Evolutionary conservation across 257 asterid species (phyloP).

Genomic region (Gentiana macrophylla): DNA sequence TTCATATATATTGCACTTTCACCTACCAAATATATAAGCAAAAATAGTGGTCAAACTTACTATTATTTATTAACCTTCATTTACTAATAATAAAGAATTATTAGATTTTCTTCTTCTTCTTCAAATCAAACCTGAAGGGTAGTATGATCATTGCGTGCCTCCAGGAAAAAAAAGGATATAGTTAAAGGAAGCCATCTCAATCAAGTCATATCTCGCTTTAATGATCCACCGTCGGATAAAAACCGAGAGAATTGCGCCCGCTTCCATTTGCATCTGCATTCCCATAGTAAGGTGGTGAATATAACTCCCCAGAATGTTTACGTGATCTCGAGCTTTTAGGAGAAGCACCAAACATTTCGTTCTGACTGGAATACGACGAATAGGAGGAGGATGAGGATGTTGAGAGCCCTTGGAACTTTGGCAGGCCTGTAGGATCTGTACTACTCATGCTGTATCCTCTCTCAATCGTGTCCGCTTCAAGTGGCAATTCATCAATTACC

Average conservation of each 20-base stretch:
- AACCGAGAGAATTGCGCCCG: constrained; percentile 35
- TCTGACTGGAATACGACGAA: constrained; percentile 18
- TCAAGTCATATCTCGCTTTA: too few species aligned
- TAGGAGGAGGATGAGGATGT: constrained; percentile 44
- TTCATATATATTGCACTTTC: too few species aligned
- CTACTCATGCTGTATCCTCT: constrained; percentile 52
- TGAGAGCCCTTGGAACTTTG: constrained; percentile 86
- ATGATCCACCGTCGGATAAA: constrained; percentile 19
- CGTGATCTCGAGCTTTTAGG: constrained; percentile 51
- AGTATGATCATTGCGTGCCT: too few species aligned
- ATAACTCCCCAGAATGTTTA: constrained; percentile 83
- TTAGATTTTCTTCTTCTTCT: constrained; percentile 4
- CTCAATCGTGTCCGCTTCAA: constrained; percentile 57
- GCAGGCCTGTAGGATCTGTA: constrained; percentile 74
- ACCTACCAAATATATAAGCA: too few species aligned
- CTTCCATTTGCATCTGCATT: constrained; percentile 43
- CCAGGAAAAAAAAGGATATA: too few species aligned
- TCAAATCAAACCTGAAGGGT: constrained; percentile 10
- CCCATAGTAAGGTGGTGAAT: constrained; percentile 30
- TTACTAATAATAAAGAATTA: constrained; percentile 17
- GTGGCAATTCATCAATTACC: constrained; percentile 71
- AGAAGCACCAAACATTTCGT: constrained; percentile 43
- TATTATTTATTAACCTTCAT: not conserved
- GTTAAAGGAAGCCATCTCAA: too few species aligned
- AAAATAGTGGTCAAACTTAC: constrained; percentile 8